phyloP scores from a whole-genome alignment of 164 flowering plant species.

The Protea cynaroides region DNA sequence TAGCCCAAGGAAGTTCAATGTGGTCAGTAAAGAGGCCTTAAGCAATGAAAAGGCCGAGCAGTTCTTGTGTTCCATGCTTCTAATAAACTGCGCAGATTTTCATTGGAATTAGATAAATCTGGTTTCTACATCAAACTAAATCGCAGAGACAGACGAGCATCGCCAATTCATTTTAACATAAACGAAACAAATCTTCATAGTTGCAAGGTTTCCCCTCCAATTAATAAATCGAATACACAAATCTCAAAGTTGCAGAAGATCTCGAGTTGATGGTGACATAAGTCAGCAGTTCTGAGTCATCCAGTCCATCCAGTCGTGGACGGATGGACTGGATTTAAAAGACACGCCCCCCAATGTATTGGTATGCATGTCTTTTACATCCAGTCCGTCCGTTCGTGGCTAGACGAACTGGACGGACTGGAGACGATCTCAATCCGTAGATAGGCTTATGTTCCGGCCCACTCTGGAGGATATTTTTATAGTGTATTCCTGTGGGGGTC shows the following conservation, averaged over 20 bases:
- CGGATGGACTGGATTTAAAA: no score
- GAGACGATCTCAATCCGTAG: no score
- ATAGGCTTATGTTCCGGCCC: no score
- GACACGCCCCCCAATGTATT: no score
- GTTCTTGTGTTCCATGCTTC: constrained; percentile 59
- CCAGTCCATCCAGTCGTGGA: no score
- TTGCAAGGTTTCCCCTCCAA: background rate
- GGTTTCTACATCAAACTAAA: background rate
- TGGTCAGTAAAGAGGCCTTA: constrained; percentile 7
- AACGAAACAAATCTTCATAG: background rate
- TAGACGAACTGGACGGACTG: no score
- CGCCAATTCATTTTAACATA: background rate
- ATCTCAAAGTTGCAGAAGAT: background rate
- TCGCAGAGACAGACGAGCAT: background rate
- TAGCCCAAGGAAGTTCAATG: constrained; percentile 25
- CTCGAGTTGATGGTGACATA: background rate
- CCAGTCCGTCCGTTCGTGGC: no score
- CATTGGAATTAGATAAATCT: background rate
- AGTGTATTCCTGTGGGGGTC: no score
- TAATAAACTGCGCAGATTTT: background rate
- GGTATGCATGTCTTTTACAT: no score
- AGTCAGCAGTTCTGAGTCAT: background rate
- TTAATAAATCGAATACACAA: background rate
- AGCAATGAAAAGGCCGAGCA: constrained; percentile 56
- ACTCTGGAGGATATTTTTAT: no score